phyloP scores from a whole-genome alignment of 2,329 filamentous ascomycete genomes.

The Aspergillus fructus region DNA sequence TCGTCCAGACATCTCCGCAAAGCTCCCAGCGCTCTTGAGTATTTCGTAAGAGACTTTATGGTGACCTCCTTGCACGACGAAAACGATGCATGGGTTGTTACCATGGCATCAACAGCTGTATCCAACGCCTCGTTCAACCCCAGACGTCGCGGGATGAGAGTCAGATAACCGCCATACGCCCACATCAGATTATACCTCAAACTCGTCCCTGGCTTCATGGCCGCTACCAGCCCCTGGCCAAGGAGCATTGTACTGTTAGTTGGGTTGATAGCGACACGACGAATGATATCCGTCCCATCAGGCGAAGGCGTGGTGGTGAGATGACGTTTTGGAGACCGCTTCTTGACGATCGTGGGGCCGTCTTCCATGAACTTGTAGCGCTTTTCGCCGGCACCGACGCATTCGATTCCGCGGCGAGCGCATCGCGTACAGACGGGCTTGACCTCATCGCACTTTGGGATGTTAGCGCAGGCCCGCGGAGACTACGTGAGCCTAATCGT shows the following conservation, averaged over 20 bases:
- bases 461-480: background rate
- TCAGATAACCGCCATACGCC: constrained; percentile 48
- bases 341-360: constrained; percentile 6
- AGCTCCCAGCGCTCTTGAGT: constrained; percentile 28
- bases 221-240: constrained; percentile 34
- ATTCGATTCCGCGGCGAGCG: constrained; percentile 44
- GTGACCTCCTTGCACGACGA: constrained; percentile 20
- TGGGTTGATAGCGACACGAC: constrained; percentile 17
- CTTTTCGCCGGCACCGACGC: constrained; percentile 48
- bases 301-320: background rate
- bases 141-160: constrained; percentile 47
- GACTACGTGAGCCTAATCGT: too few relatives aligned
- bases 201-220: constrained; percentile 39
- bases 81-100: constrained; percentile 28
- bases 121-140: constrained; percentile 50
- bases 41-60: constrained; percentile 28
- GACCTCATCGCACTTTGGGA: constrained; percentile 48
- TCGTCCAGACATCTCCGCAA: constrained; percentile 33
- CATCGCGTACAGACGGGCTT: constrained; percentile 49
- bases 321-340: background rate
- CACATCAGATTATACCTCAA: constrained; percentile 49
- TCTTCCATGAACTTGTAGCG: constrained; percentile 52
- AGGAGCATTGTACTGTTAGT: constrained; percentile 34
- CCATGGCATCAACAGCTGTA: constrained; percentile 33
- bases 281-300: background rate